A percentile compares a stretch with the other conserved stretches of the same genome.
phyloP scores from a whole-genome alignment of 139 green algal genomes.

The Picochlorum costavermella region DNA sequence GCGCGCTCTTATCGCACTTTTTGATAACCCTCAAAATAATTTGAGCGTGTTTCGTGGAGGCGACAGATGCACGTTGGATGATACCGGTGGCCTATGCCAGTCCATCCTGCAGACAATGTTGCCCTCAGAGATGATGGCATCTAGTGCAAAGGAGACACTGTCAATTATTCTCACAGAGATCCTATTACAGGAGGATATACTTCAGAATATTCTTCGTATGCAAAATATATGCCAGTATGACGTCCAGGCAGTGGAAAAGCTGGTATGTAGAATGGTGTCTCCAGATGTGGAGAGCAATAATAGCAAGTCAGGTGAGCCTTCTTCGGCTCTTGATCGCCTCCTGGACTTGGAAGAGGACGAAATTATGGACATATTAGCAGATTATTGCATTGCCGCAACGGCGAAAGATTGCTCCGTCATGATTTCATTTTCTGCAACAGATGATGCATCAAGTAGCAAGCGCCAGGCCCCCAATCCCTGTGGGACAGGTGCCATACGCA shows the following conservation, averaged over 20 bases:
- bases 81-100: not conserved
- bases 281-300: too few relatives aligned
- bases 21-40: constrained; percentile 65
- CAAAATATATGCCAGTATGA: constrained; percentile 53
- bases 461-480: not conserved
- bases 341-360: constrained; percentile 16
- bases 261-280: constrained; percentile 27
- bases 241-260: constrained; percentile 36
- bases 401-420: constrained; percentile 83
- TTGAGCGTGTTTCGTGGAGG: constrained; percentile 61
- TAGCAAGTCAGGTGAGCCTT: too few relatives aligned
- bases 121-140: too few relatives aligned
- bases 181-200: constrained; percentile 20
- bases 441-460: not conserved
- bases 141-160: not conserved
- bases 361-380: constrained; percentile 31
- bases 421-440: constrained; percentile 42
- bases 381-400: constrained; percentile 60
- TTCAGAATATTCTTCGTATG: constrained; percentile 35
- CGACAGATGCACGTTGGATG: not conserved
- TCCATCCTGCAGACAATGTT: too few relatives aligned
- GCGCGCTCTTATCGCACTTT: constrained; percentile 28
- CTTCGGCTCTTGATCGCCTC: constrained; percentile 11
- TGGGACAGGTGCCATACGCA: not conserved
- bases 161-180: not conserved